phyloP scores from a whole-genome alignment of 1,284 basidiomycete species.

The Boletellus sp. region DNA sequence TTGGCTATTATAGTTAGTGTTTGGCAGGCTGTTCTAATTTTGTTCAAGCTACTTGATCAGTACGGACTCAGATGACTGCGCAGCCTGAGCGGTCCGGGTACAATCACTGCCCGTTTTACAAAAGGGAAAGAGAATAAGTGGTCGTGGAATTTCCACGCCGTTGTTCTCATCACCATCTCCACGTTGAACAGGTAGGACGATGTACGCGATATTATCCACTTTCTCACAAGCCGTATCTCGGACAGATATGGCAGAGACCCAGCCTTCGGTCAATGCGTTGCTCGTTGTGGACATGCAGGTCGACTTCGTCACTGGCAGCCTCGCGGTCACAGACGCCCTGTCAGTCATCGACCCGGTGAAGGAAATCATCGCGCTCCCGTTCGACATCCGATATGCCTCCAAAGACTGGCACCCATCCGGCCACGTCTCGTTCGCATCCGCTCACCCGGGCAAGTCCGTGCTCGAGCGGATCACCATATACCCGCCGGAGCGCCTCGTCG shows the following conservation, averaged over 20 bases:
- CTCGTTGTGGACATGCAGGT: slow-evolving; percentile 33
- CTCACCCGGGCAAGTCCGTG: slow-evolving; percentile 35
- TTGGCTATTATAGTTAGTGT: too few species aligned
- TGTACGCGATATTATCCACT: neutral
- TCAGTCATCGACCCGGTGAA: slow-evolving; percentile 43
- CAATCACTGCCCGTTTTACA: too few species aligned
- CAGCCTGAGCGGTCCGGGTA: too few species aligned
- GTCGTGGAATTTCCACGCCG: too few species aligned
- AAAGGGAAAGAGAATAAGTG: too few species aligned
- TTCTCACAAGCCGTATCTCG: slow-evolving; percentile 3
- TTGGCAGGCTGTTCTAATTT: too few species aligned
- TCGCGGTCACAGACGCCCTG: slow-evolving; percentile 43
- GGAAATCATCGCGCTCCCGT: slow-evolving; percentile 39
- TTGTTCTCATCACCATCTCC: too few species aligned
- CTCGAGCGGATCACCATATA: slow-evolving; percentile 38
- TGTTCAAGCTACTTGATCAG: too few species aligned
- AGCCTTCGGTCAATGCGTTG: slow-evolving; percentile 22
- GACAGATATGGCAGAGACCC: slow-evolving; percentile 17
- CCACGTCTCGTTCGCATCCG: slow-evolving; percentile 49
- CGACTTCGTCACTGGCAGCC: slow-evolving; percentile 40
- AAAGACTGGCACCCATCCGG: slow-evolving; percentile 48
- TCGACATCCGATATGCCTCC: slow-evolving; percentile 42
- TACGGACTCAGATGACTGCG: too few species aligned
- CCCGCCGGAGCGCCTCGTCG: slow-evolving; percentile 37
- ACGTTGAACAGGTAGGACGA: slow-evolving; percentile 2